Base-by-base conservation (phyloP, 2,329 filamentous ascomycete species). In the Ophiostoma australiae region DNA sequence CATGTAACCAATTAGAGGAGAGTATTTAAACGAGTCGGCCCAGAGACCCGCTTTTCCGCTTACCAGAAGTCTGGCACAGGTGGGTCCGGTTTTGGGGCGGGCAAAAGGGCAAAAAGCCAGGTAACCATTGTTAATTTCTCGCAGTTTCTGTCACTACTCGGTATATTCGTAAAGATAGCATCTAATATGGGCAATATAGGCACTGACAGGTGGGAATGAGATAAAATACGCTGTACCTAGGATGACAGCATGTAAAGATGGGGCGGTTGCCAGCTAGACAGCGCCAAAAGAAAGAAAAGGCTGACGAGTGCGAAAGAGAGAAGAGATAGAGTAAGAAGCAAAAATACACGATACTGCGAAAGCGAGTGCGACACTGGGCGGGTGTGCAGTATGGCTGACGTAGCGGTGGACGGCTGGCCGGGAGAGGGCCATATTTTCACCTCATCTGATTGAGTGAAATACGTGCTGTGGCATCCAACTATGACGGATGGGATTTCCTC, bases 1-100 rank as follows among this genome's bases (percentile, higher is more conserved):
- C 23, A 31, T 58, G 8, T 52, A 27, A 11, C 52, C 52, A 58
- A 58, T 58, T 11, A 58, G n/a, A 58, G 17, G n/a, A 1, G 15
- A 13, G 3, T 13, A 58, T 58, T 33, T 35, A 10, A 13, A 63
- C 15, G 13, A 17, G 11, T 63, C 23, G 27, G 27, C 15, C 27
- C 7, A 20, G 4, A 27, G 27, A 33, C 58, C 27, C 58, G 27
- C 58, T 63, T 63, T 63, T 33, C 13, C 2, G 27, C 27, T 63
- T 63, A 31, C 58, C 58, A 63, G 27, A 63, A 63, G 58, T 63
- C 58, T 63, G 58, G 58, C 58, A 63, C 58, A n/a, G 23, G 58
- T 63, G 58, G 58, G 13, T 27, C 58, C 58, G 2, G 55, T 33
- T 33, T 61, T 33, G 13, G 23, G n/a, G 17, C 44, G 44, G 44